A percentile compares a stretch with the other conserved stretches of the same genome.
Evolutionary conservation across 768 basidiomycete species (phyloP).

Genomic region (Lentinula detonsa): DNA sequence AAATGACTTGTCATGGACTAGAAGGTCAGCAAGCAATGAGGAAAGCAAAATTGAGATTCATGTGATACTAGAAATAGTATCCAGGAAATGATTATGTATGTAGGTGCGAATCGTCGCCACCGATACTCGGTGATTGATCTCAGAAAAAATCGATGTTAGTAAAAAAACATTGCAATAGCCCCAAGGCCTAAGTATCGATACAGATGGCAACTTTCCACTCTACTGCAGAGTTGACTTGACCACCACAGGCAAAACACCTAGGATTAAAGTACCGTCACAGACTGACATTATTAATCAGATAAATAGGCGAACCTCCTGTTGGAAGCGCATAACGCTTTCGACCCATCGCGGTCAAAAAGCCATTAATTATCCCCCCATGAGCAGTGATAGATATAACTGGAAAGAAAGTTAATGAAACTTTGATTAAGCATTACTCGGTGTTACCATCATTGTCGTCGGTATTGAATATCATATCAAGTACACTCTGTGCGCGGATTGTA

Average conservation of each 20-base stretch:
- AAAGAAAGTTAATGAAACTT: neutral
- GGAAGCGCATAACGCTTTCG: slow-evolving; percentile 41
- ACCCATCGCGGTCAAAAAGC: slow-evolving; percentile 42
- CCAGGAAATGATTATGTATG: too few relatives aligned
- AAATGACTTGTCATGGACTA: too few relatives aligned
- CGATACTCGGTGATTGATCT: too few relatives aligned
- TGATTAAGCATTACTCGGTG: neutral
- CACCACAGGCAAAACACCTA: slow-evolving; percentile 8
- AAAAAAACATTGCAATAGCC: too few relatives aligned
- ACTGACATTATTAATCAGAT: neutral
- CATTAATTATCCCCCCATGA: slow-evolving; percentile 58
- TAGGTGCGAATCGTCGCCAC: too few relatives aligned
- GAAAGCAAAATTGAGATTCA: too few relatives aligned
- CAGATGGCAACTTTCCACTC: too few relatives aligned
- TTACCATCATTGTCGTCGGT: slow-evolving; percentile 38
- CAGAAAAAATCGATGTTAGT: too few relatives aligned
- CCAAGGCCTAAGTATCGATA: too few relatives aligned
- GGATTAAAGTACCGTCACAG: neutral
- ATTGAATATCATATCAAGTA: slow-evolving; percentile 52
- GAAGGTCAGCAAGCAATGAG: too few relatives aligned
- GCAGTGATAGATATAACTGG: slow-evolving; percentile 63
- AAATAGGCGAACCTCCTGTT: slow-evolving; percentile 52
- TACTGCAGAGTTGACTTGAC: slow-evolving; percentile 1
- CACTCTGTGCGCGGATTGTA: slow-evolving; percentile 38
- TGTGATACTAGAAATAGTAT: too few relatives aligned